Evolutionary conservation across 1,284 basidiomycete genomes (phyloP).

Genomic region (Pseudomicrostroma phylloplanum): DNA sequence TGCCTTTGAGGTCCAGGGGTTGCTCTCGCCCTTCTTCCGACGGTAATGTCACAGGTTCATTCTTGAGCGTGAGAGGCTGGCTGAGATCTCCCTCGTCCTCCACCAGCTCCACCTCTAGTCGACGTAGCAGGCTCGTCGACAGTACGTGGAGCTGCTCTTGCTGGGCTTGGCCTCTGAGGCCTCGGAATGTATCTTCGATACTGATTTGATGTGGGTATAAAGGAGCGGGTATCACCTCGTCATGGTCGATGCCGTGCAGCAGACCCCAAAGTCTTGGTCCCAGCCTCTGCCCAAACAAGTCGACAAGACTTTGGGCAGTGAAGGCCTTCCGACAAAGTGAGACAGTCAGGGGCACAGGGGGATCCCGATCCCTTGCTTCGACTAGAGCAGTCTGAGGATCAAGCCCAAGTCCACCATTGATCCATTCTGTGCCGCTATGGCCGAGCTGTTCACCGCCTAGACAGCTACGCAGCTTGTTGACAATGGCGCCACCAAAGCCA

Average conservation of each 20-base stretch:
- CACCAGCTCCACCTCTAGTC: slow-evolving; percentile 41
- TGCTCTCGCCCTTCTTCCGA: background rate
- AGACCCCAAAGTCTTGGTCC: slow-evolving; percentile 42
- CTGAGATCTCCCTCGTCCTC: slow-evolving; percentile 8
- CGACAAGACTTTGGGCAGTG: slow-evolving; percentile 18
- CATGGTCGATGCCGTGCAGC: slow-evolving; percentile 42
- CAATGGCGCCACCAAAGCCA: slow-evolving; percentile 32
- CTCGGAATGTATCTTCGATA: slow-evolving; percentile 49
- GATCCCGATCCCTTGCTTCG: slow-evolving; percentile 12
- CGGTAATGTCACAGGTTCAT: slow-evolving; percentile 2
- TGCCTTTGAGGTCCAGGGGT: background rate
- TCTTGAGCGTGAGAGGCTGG: background rate
- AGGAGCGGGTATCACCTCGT: slow-evolving; percentile 45
- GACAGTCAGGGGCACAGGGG: slow-evolving; percentile 18
- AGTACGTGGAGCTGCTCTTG: slow-evolving; percentile 24
- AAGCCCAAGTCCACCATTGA: slow-evolving; percentile 1
- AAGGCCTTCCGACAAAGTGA: slow-evolving; percentile 24
- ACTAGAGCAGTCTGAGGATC: background rate
- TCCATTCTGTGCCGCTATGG: background rate
- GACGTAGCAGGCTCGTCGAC: slow-evolving; percentile 23
- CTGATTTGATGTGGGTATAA: slow-evolving; percentile 49
- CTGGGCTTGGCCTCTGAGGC: slow-evolving; percentile 21
- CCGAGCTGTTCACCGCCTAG: background rate
- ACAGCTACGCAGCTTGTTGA: slow-evolving; percentile 4
- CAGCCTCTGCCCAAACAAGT: slow-evolving; percentile 33